Evolutionary conservation across 164 flowering plant genomes (phyloP), one percentile per base, ranked within the genome.

Genomic region (Magnolia changhungtana): DNA sequence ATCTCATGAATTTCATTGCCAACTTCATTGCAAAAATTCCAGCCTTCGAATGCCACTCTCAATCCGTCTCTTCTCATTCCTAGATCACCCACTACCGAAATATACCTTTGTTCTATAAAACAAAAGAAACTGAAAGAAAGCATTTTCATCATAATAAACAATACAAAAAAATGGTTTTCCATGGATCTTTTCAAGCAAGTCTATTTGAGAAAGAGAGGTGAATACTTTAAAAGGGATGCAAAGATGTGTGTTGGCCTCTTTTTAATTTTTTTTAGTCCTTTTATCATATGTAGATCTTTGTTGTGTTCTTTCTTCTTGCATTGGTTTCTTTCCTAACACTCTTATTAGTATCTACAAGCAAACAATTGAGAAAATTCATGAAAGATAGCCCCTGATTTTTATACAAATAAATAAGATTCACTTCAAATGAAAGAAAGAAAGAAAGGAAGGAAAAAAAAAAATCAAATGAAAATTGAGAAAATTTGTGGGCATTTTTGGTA

Each of bases 1-100:
- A 90, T 87, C 1, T 59, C 77, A 68, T 90, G 95, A 73, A 97
- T 95, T 85, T 95, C 97, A 31, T 31, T 9, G 3, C 93, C 97
- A 77, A 95, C 97, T 80, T 95, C 97, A 85, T 95, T 93, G 87
- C 97, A 95, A 78, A 91, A 93, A 77, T 93, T 92, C 98, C 97
- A 93, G 78, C 86, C 97, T 82, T 95, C 98, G 72, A 91, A 90
- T 20, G 88, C 97, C 37, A 93, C 88, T 82, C 98, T 89, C 68
- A 90, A 77, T 52, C 82, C 88, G 74, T 90, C 92, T 65, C 87
- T 88, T 75, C 55, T 80, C 96, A 91, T 91, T 63, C 89, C 92
- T 50, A 94, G 93, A 80, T 92, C 94, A 63, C 91, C 91, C 37
- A 89, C 81, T 16, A 81, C 83, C 63, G 90, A 86, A 11, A 49